These are phyloP conservation scores for Dothiorella sarmentorum DNA, from an alignment of 2,329 filamentous ascomycete species.

Conservation along the genomic window DNA sequence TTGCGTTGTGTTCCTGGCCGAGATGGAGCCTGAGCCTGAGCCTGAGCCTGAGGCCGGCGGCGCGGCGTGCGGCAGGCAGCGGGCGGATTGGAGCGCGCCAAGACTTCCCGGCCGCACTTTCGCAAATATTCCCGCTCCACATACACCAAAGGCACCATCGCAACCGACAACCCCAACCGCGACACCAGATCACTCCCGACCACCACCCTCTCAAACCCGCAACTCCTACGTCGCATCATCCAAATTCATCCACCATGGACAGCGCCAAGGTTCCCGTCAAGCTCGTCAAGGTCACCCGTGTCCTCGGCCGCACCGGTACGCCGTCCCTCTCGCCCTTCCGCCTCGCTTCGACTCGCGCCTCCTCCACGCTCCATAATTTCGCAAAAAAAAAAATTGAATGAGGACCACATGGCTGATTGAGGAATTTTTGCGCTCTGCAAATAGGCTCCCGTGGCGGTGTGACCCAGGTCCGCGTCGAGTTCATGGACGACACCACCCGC, in stretches of 20 bases:
- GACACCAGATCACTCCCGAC: neutral
- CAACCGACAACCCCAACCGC: neutral
- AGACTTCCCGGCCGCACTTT: conserved; percentile 15
- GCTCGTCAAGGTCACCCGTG: conserved; percentile 97
- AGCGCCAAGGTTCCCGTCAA: conserved; percentile 93
- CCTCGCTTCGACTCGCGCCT: neutral
- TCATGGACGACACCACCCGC: conserved; percentile 99
- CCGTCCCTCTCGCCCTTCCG: neutral
- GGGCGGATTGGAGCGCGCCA: conserved; percentile 14
- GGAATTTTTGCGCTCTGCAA: neutral
- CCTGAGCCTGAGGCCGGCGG: conserved; percentile 7
- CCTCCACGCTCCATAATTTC: neutral
- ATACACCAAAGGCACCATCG: neutral
- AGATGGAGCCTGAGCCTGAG: no score
- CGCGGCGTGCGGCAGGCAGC: conserved; percentile 4
- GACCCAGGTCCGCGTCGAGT: conserved; percentile 99
- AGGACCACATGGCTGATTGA: conserved; percentile 6
- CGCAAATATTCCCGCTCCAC: conserved; percentile 15
- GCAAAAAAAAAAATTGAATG: neutral
- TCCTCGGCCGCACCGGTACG: conserved; percentile 98
- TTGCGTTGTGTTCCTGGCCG: no score
- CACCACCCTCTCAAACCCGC: neutral
- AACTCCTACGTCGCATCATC: neutral
- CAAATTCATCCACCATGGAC: conserved; percentile 63
- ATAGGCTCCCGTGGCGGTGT: conserved; percentile 98